phyloP scores from a whole-genome alignment of 148 eudicot genomes.

The Persicaria tinctoria region DNA sequence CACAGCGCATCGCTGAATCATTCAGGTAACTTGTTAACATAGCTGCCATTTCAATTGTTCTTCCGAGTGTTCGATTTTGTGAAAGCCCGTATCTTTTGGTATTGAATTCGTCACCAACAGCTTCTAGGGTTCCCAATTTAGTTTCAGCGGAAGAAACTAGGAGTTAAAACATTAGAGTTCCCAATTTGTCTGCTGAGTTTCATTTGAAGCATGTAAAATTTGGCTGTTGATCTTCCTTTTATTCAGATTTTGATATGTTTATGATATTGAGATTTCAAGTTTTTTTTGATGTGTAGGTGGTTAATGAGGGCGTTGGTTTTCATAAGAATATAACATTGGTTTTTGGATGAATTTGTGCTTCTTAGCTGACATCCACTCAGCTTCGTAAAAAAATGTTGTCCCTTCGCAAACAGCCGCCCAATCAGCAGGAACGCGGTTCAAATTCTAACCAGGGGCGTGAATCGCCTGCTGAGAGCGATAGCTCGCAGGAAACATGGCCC shows the following conservation, averaged over 20 bases:
- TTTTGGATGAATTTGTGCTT: constrained; percentile 4
- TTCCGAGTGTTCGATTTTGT: not conserved
- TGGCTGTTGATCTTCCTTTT: not conserved
- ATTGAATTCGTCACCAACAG: not conserved
- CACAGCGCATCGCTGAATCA: not conserved
- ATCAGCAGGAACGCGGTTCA: not conserved
- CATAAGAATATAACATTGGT: not conserved
- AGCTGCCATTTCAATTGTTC: not conserved
- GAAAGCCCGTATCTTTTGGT: not conserved
- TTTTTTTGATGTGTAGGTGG: not conserved
- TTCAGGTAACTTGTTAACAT: not conserved
- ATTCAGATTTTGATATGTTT: not conserved
- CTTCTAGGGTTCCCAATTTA: not conserved
- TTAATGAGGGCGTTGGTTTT: not conserved
- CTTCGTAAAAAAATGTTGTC: not conserved
- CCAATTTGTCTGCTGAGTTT: not conserved
- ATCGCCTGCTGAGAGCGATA: constrained; percentile 9
- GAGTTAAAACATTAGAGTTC: not conserved
- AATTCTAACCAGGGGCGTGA: constrained; percentile 6
- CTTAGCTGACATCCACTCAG: not conserved
- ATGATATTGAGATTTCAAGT: not conserved
- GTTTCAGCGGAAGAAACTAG: not conserved
- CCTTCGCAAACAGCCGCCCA: not conserved
- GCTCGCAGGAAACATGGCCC: constrained; percentile 13
- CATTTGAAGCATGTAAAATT: not conserved